These are phyloP conservation scores for Globisporangium orthogonon DNA, from an alignment of 352 stramenopile genomes.

Conservation along the genomic window DNA sequence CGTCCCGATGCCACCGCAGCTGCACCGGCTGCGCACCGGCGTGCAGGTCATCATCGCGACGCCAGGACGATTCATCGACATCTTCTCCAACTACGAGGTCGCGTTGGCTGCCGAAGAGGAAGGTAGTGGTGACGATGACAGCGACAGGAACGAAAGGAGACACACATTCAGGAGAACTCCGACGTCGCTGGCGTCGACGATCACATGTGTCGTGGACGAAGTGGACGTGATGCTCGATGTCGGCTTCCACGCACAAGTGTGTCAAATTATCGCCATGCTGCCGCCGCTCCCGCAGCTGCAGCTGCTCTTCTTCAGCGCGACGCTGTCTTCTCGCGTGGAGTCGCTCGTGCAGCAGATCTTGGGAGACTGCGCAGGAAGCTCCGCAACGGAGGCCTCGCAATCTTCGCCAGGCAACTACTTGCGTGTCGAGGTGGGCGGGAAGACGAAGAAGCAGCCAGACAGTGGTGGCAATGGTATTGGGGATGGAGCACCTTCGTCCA, in stretches of 20 bases:
- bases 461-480: neutral
- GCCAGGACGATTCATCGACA: constrained; percentile 53
- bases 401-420: constrained; percentile 14
- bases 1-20: constrained; percentile 51
- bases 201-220: constrained; percentile 63
- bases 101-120: neutral
- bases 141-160: neutral
- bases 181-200: constrained; percentile 21
- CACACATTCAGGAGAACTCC: neutral
- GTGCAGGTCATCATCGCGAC: constrained; percentile 66
- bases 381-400: neutral
- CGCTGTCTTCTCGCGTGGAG: constrained; percentile 37
- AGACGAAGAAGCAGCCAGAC: constrained; percentile 2
- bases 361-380: neutral
- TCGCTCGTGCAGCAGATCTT: constrained; percentile 27
- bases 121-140: neutral
- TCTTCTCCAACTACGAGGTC: constrained; percentile 17
- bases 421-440: constrained; percentile 24
- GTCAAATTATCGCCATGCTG: constrained; percentile 37
- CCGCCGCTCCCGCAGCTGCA: constrained; percentile 19
- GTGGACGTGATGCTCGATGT: constrained; percentile 67
- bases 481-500: neutral
- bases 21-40: constrained; percentile 49
- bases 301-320: constrained; percentile 59
- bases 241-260: constrained; percentile 46